phyloP scores from a whole-genome alignment of 371 early-diverging fungal species.

The Dipsacomyces acuminosporus region DNA sequence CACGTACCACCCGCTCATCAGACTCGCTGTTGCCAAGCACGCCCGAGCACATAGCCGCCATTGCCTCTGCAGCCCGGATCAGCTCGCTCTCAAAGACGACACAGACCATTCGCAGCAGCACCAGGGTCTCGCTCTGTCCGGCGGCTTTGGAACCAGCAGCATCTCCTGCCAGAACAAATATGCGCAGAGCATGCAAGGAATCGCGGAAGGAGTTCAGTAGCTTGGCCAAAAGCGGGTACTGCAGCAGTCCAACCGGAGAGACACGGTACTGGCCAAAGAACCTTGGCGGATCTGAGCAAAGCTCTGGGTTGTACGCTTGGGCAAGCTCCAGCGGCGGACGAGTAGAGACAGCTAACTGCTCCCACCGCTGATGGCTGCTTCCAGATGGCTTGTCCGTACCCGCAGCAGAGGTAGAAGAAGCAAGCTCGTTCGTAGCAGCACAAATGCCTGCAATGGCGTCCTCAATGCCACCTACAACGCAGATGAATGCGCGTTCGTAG shows the following conservation, averaged over 20 bases:
- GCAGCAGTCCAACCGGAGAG: constrained; percentile 39
- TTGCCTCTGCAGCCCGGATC: constrained; percentile 11
- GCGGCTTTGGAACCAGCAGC: background rate
- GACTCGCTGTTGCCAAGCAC: background rate
- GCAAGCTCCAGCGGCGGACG: constrained; percentile 27
- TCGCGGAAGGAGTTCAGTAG: constrained; percentile 42
- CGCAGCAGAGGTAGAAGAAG: background rate
- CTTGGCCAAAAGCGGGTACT: constrained; percentile 35
- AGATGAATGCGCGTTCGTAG: constrained; percentile 35
- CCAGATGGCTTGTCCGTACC: background rate
- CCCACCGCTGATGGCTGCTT: constrained; percentile 10
- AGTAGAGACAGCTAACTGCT: constrained; percentile 27
- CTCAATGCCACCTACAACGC: constrained; percentile 27
- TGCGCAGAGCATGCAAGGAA: constrained; percentile 34
- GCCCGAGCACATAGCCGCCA: constrained; percentile 10
- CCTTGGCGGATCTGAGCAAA: constrained; percentile 1
- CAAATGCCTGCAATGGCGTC: constrained; percentile 10
- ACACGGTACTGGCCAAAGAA: constrained; percentile 29
- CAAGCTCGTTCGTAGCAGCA: background rate
- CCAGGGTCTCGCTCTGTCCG: constrained; percentile 7
- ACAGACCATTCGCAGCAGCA: constrained; percentile 29
- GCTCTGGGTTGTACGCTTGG: background rate
- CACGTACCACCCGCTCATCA: background rate
- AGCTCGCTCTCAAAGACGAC: constrained; percentile 39
- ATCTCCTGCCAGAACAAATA: constrained; percentile 36